Evolutionary conservation across 352 stramenopile genomes (phyloP).

Genomic region (Phytophthora pseudosyringae): DNA sequence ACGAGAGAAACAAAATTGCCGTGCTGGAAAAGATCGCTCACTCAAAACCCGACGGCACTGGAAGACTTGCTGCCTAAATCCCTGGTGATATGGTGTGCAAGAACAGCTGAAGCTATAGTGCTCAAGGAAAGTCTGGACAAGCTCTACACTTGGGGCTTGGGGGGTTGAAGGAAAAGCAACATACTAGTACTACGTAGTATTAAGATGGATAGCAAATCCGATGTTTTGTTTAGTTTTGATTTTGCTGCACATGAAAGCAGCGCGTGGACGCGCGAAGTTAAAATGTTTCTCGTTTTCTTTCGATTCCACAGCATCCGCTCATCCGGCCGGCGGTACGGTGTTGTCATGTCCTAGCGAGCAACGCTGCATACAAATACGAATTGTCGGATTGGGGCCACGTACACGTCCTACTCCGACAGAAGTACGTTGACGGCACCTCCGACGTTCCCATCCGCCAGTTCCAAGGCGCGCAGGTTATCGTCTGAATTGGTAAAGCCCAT

Average conservation of each 20-base stretch:
- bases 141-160: too few species aligned
- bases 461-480: conserved; percentile 51
- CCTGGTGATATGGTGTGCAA: conserved; percentile 60
- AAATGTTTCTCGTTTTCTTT: conserved; percentile 1
- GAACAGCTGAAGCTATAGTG: too few species aligned
- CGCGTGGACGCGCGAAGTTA: neutral
- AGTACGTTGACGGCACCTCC: conserved; percentile 55
- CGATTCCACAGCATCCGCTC: neutral
- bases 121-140: too few species aligned
- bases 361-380: conserved; percentile 24
- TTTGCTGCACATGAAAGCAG: too few species aligned
- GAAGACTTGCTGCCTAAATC: conserved; percentile 72
- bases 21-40: conserved; percentile 67
- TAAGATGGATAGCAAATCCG: too few species aligned
- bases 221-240: too few species aligned
- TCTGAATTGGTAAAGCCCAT: conserved; percentile 71
- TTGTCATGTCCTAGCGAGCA: conserved; percentile 1
- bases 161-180: too few species aligned
- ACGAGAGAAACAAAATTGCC: conserved; percentile 54
- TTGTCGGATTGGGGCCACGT: neutral
- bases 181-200: too few species aligned
- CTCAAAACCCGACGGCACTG: conserved; percentile 59
- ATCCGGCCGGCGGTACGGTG: neutral
- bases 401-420: conserved; percentile 46
- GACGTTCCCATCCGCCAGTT: conserved; percentile 57